Evolutionary conservation across 1,284 basidiomycete genomes (phyloP).

Genomic region (Bondarzewia mesenterica): DNA sequence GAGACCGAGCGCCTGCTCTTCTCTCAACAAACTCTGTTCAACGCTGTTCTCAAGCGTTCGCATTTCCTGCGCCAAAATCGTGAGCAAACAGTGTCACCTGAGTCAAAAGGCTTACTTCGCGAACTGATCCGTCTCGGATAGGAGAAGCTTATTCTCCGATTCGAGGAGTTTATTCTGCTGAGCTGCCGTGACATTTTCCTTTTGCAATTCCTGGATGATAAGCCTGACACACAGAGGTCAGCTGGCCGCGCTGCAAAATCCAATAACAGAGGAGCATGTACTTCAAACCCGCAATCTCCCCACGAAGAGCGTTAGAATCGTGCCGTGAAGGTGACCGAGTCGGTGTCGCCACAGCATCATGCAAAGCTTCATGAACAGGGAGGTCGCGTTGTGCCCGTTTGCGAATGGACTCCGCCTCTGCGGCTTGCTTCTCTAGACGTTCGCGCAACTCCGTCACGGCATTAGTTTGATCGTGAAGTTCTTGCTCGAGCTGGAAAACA

Average conservation of each 20-base stretch:
- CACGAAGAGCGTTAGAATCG: conserved; percentile 39
- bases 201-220: conserved; percentile 82
- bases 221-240: conserved; percentile 38
- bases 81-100: background rate
- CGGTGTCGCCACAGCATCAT: conserved; percentile 20
- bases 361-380: conserved; percentile 30
- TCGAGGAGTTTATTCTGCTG: conserved; percentile 67
- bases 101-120: conserved; percentile 39
- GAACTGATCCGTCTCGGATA: conserved; percentile 73
- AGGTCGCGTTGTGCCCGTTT: conserved; percentile 53
- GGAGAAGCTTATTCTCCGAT: conserved; percentile 67
- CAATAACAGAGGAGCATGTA: too few relatives aligned
- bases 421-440: conserved; percentile 35
- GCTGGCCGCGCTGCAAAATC: background rate
- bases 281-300: conserved; percentile 76
- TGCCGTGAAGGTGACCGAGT: conserved; percentile 37
- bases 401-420: conserved; percentile 47
- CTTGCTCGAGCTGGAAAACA: conserved; percentile 19
- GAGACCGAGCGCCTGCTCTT: conserved; percentile 35
- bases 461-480: conserved; percentile 24
- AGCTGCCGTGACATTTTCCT: conserved; percentile 62
- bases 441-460: conserved; percentile 30
- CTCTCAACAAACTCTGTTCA: conserved; percentile 50
- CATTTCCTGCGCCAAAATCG: conserved; percentile 43
- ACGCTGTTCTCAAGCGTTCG: conserved; percentile 69